phyloP scores from a whole-genome alignment of 1,139 yeast species.

The Protomyces pachydermus region DNA sequence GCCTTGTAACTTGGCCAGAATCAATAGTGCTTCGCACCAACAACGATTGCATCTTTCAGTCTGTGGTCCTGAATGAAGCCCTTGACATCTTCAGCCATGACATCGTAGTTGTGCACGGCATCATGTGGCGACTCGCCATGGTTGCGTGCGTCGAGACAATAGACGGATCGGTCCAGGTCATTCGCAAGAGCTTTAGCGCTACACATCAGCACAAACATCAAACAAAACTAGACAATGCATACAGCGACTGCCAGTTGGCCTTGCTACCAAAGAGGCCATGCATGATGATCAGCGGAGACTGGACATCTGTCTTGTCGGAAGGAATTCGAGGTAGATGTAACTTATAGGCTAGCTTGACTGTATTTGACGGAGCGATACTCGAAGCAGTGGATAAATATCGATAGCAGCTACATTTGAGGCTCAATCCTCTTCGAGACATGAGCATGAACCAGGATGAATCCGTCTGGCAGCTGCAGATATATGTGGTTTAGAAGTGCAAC shows the following conservation, averaged over 20 bases:
- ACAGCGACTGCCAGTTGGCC: slow-evolving; percentile 70
- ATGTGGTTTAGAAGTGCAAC: too few species aligned
- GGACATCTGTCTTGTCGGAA: neutral
- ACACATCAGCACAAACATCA: neutral
- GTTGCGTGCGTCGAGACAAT: slow-evolving; percentile 61
- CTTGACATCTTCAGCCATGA: slow-evolving; percentile 82
- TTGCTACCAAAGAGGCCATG: slow-evolving; percentile 91
- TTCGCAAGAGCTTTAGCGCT: slow-evolving; percentile 35
- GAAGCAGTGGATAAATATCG: neutral
- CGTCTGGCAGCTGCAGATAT: too few species aligned
- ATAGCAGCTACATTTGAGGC: neutral
- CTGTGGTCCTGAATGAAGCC: slow-evolving; percentile 52
- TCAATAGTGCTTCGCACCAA: slow-evolving; percentile 54
- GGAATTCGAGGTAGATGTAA: neutral
- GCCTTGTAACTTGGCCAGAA: too few species aligned
- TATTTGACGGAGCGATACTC: neutral
- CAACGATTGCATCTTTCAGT: slow-evolving; percentile 54
- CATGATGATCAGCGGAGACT: slow-evolving; percentile 61
- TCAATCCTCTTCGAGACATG: neutral
- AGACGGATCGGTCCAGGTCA: slow-evolving; percentile 39
- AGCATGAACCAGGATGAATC: neutral
- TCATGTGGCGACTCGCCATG: slow-evolving; percentile 87
- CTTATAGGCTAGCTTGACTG: slow-evolving; percentile 22
- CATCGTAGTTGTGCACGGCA: slow-evolving; percentile 65
- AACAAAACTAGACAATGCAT: slow-evolving; percentile 41